A percentile compares a stretch with the other conserved stretches of the same genome.
Evolutionary conservation across 495 filamentous ascomycete genomes (phyloP).

Genomic region (Lindgomyces ingoldianus): DNA sequence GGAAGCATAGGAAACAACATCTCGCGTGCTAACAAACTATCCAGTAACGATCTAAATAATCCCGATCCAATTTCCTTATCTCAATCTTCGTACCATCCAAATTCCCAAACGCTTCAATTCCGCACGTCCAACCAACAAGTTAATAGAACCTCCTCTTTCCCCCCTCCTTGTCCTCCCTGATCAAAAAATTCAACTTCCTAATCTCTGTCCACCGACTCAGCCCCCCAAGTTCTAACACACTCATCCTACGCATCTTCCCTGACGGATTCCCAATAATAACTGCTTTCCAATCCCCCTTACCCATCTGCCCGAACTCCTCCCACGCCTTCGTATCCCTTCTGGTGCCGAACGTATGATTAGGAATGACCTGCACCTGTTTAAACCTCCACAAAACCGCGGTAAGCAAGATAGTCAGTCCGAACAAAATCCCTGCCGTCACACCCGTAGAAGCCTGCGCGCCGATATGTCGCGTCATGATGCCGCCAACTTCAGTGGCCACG

Average conservation of each 20-base stretch:
- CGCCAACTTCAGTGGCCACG: slow-evolving; percentile 62
- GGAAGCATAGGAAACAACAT: no score
- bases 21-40: no score
- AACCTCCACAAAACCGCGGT: slow-evolving; percentile 61
- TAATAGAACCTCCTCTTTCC: slow-evolving; percentile 9
- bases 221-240: slow-evolving; percentile 63
- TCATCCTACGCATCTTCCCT: slow-evolving; percentile 65
- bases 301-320: slow-evolving; percentile 37
- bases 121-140: no score
- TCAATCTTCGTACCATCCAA: no score
- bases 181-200: slow-evolving; percentile 62
- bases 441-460: slow-evolving; percentile 67
- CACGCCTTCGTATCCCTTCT: slow-evolving; percentile 44
- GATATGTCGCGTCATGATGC: slow-evolving; percentile 58
- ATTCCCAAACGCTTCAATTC: no score
- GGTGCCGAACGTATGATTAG: slow-evolving; percentile 50
- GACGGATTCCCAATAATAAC: slow-evolving; percentile 68
- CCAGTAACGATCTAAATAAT: no score
- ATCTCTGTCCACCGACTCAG: slow-evolving; percentile 71
- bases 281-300: slow-evolving; percentile 62
- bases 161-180: slow-evolving; percentile 43
- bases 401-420: slow-evolving; percentile 63
- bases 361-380: slow-evolving; percentile 66
- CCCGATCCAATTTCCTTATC: no score
- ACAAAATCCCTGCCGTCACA: slow-evolving; percentile 61